Percentiles rank a stretch among this genome's conserved stretches.
phyloP scores from a whole-genome alignment of 2,329 filamentous ascomycete genomes.

The Colletotrichum gloeosporioides region DNA sequence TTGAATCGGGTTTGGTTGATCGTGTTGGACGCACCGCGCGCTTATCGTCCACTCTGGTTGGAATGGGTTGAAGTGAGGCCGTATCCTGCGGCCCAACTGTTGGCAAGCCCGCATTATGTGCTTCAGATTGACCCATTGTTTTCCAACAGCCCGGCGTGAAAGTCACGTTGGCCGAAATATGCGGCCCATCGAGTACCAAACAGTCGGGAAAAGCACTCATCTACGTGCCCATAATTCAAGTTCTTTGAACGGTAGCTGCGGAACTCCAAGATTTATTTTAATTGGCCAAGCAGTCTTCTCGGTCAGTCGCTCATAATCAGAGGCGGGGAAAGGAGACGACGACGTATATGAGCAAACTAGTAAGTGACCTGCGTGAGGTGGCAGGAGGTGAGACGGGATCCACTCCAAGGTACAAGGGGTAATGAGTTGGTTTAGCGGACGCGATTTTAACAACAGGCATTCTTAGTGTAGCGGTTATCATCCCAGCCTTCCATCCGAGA shows the following conservation, averaged over 20 bases:
- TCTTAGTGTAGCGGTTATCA: background rate
- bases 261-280: background rate
- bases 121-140: background rate
- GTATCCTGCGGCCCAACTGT: background rate
- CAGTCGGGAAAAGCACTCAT: background rate
- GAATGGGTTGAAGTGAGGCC: background rate
- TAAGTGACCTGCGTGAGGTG: background rate
- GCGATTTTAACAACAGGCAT: background rate
- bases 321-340: background rate
- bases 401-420: fast-evolving
- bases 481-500: background rate
- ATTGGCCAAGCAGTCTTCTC: background rate
- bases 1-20: background rate
- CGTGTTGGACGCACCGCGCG: background rate
- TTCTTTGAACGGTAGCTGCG: background rate
- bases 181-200: background rate
- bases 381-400: background rate
- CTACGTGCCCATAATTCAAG: background rate
- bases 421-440: background rate
- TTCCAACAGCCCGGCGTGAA: background rate
- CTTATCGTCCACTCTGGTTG: background rate
- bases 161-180: background rate
- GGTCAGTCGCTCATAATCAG: background rate
- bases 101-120: background rate
- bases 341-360: background rate